phyloP scores from a whole-genome alignment of 768 basidiomycete species.

The Holtermanniella nyarrowii region DNA sequence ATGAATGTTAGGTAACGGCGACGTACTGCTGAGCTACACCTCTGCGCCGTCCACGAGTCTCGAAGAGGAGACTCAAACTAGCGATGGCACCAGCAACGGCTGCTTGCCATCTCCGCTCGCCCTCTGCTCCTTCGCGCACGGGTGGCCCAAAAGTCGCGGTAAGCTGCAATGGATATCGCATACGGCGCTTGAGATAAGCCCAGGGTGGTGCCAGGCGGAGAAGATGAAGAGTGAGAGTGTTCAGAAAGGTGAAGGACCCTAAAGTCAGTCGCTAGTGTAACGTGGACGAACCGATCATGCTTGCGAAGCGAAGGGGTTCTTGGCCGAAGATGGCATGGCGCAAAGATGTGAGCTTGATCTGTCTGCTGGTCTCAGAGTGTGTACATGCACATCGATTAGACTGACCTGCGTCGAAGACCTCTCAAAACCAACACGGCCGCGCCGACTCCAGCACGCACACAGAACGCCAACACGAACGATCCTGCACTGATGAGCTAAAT shows the following conservation, averaged over 20 bases:
- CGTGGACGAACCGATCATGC: not conserved
- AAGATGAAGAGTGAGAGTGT: constrained; percentile 37
- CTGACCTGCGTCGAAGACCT: constrained; percentile 51
- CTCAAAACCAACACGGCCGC: constrained; percentile 66
- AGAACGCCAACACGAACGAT: constrained; percentile 68
- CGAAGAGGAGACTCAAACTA: constrained; percentile 36
- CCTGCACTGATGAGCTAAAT: constrained; percentile 46
- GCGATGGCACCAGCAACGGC: constrained; percentile 39
- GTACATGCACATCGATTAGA: too few species aligned
- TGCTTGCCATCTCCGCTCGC: constrained; percentile 39
- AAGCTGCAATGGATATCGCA: constrained; percentile 18
- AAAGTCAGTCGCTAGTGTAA: not conserved
- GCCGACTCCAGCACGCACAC: constrained; percentile 72
- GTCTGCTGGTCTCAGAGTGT: too few species aligned
- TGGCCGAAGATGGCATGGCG: not conserved
- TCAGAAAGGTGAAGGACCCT: constrained; percentile 39
- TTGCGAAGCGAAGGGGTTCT: not conserved
- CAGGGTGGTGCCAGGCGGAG: constrained; percentile 35
- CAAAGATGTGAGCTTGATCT: not conserved
- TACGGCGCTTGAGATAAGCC: constrained; percentile 27
- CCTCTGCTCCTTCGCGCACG: constrained; percentile 26
- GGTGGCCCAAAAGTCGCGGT: constrained; percentile 36
- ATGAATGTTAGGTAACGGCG: not conserved
- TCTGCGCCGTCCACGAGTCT: constrained; percentile 20
- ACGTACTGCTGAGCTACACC: constrained; percentile 39